Percentiles rank a stretch among this genome's conserved stretches.
These are phyloP conservation scores for Brassica hybrid DNA, from an alignment of 441 rosid genomes.

Conservation along the genomic window DNA sequence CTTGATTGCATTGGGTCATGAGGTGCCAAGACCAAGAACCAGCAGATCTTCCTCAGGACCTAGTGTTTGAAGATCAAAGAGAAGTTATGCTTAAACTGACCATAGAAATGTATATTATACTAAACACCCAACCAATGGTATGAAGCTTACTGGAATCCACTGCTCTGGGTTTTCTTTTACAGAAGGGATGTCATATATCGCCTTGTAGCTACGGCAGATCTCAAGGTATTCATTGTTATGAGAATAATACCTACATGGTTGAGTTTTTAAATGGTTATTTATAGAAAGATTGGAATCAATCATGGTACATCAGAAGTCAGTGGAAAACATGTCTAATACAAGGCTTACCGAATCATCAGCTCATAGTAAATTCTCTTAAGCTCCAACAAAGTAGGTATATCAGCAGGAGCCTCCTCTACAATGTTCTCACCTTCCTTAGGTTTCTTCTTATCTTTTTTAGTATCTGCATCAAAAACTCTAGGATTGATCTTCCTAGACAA, in stretches of 20 bases:
- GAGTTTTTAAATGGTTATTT: no score
- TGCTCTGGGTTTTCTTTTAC: no score
- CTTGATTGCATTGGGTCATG: conserved; percentile 94
- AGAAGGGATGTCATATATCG: no score
- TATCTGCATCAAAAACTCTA: conserved; percentile 78
- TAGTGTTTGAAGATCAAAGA: no score
- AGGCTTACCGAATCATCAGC: conserved; percentile 78
- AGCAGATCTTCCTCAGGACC: conserved; percentile 44
- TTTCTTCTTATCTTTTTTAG: conserved; percentile 85
- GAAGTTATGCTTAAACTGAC: no score
- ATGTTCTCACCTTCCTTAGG: conserved; percentile 91
- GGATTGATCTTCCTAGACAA: conserved; percentile 94
- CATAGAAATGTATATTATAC: no score
- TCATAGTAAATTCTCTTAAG: conserved; percentile 87
- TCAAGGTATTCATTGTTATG: no score
- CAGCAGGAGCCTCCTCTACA: conserved; percentile 95
- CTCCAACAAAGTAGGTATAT: conserved; percentile 87
- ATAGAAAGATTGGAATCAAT: no score
- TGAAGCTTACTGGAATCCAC: no score
- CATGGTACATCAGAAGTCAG: not conserved
- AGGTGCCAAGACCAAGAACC: conserved; percentile 85
- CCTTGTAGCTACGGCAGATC: no score
- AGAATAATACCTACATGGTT: no score
- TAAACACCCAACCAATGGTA: no score
- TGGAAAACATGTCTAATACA: not conserved